Evolutionary conservation across 2,329 filamentous ascomycete genomes (phyloP).

Genomic region (Ceratocystis destructans): DNA sequence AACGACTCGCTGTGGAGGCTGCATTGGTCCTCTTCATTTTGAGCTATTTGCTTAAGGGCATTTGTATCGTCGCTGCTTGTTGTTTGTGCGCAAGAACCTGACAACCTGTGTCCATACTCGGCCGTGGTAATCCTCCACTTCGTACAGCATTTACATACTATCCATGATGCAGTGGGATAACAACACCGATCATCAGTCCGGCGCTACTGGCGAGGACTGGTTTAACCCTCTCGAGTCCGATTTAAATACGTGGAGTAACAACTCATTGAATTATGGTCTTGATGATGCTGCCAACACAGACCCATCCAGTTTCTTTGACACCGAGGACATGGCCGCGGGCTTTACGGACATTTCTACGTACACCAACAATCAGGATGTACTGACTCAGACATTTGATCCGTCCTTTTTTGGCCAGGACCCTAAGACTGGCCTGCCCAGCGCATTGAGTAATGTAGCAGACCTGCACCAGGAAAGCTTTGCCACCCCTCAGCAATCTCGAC

Average conservation of each 20-base stretch:
- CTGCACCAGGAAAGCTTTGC: conserved; percentile 12
- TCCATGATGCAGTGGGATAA: conserved; percentile 13
- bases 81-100: too few species aligned
- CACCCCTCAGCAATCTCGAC: not conserved
- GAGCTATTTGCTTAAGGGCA: not conserved
- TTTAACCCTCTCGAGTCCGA: conserved; percentile 5
- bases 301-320: not conserved
- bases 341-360: not conserved
- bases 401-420: conserved; percentile 11
- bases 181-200: not conserved
- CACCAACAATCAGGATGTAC: not conserved
- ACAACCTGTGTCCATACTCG: too few species aligned
- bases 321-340: not conserved
- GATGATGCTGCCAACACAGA: not conserved
- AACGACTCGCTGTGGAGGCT: too few species aligned
- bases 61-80: not conserved
- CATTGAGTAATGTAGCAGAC: conserved; percentile 13
- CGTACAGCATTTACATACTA: not conserved
- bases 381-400: conserved; percentile 10
- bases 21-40: not conserved
- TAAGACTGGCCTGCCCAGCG: conserved; percentile 8
- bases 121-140: not conserved
- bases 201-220: conserved; percentile 7
- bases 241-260: not conserved
- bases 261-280: conserved; percentile 2